Evolutionary conservation across 306 rosid genomes (phyloP).

Genomic region (Echinosophora koreensis): DNA sequence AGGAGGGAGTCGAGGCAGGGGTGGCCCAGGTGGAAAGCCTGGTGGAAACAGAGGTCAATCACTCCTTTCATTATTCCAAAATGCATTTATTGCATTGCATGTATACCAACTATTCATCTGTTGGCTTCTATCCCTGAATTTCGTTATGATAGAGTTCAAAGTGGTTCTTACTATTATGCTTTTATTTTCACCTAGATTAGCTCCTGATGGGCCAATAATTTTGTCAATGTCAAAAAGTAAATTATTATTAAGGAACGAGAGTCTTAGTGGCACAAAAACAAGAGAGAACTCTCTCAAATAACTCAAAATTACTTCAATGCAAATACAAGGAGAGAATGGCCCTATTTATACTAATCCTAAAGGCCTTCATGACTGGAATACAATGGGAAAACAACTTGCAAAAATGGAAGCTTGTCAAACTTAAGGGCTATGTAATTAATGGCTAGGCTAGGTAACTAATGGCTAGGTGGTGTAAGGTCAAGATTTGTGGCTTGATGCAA

Average conservation of each 20-base stretch:
- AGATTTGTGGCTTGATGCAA: too few species aligned
- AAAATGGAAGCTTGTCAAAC: too few species aligned
- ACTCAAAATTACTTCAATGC: too few species aligned
- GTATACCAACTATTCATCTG: neutral
- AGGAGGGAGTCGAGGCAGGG: constrained; percentile 93
- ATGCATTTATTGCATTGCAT: neutral
- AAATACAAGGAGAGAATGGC: too few species aligned
- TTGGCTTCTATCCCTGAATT: constrained; percentile 15
- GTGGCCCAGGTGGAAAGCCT: constrained; percentile 79
- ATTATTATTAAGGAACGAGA: constrained; percentile 22
- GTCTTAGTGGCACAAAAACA: too few species aligned
- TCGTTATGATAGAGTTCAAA: neutral
- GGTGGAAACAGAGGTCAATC: constrained; percentile 86
- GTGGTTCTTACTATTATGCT: neutral
- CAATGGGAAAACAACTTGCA: too few species aligned
- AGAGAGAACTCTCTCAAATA: too few species aligned
- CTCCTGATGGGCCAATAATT: constrained; percentile 14
- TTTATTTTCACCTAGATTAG: constrained; percentile 16
- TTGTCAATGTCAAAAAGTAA: neutral
- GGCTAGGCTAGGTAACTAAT: too few species aligned
- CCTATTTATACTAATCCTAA: too few species aligned
- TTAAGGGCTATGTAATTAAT: too few species aligned
- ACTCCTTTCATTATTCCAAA: constrained; percentile 31
- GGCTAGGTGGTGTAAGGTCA: too few species aligned
- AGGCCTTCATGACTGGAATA: too few species aligned